Conservation (phyloP, 176 grass and related monocot genomes). For the Puya raimondii region DNA sequence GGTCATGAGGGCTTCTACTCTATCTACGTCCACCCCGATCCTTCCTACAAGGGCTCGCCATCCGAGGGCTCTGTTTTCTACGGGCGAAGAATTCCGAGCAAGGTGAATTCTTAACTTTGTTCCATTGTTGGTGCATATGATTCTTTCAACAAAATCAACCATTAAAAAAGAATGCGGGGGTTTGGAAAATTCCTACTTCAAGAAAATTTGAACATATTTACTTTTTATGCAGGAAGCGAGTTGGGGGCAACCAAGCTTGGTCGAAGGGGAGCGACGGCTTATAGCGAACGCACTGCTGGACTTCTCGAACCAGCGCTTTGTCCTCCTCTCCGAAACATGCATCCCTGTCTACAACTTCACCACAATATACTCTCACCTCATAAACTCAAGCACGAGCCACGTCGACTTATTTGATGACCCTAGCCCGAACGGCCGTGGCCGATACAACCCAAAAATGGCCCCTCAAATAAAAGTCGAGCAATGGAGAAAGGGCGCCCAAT, state of each 20-base stretch:
- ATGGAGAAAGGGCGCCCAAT: constrained; percentile 25
- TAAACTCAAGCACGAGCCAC: too few species aligned
- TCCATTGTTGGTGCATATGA: not conserved
- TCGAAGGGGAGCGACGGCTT: constrained; percentile 30
- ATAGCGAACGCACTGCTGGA: constrained; percentile 32
- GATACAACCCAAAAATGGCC: constrained; percentile 27
- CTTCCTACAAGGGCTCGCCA: constrained; percentile 29
- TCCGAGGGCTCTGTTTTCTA: constrained; percentile 22
- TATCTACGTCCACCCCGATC: constrained; percentile 60
- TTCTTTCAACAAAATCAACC: not conserved
- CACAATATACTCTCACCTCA: constrained; percentile 30
- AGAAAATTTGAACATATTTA: not conserved
- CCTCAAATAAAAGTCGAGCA: constrained; percentile 28
- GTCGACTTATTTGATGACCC: constrained; percentile 15
- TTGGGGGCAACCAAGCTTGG: constrained; percentile 28
- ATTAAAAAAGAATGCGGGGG: not conserved
- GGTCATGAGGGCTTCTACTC: constrained; percentile 45
- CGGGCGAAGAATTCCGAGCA: constrained; percentile 28
- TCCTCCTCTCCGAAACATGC: constrained; percentile 38
- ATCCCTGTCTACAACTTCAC: constrained; percentile 37
- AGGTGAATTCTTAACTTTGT: constrained; percentile 9
- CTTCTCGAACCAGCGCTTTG: constrained; percentile 26
- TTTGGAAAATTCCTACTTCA: not conserved
- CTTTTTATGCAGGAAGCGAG: constrained; percentile 13
- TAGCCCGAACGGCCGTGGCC: constrained; percentile 1